phyloP scores from a whole-genome alignment of 2,329 filamentous ascomycete genomes.

The Trichoderma endophyticum region DNA sequence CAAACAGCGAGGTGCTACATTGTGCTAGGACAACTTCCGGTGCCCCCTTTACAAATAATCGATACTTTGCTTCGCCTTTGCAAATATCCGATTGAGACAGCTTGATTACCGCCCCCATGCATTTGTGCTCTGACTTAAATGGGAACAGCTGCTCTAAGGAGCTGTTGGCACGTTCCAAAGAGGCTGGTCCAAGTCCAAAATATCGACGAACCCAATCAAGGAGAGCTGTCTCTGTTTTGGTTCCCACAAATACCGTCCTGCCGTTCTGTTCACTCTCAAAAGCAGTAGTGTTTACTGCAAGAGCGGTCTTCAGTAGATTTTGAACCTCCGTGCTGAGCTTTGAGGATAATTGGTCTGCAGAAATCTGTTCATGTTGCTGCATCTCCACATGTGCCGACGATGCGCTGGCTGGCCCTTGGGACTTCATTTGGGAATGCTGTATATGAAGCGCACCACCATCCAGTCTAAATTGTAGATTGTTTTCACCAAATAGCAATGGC shows the following conservation, averaged over 20 bases:
- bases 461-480: not conserved
- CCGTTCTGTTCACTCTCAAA: slow-evolving; percentile 48
- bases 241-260: slow-evolving; percentile 45
- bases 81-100: slow-evolving; percentile 25
- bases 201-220: slow-evolving; percentile 47
- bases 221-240: slow-evolving; percentile 54
- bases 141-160: slow-evolving; percentile 47
- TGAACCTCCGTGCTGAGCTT: slow-evolving; percentile 28
- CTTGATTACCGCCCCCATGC: slow-evolving; percentile 52
- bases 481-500: slow-evolving; percentile 18
- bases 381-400: not conserved
- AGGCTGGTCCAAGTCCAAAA: slow-evolving; percentile 45
- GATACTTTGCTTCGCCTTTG: slow-evolving; percentile 35
- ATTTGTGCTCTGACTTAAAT: slow-evolving; percentile 52
- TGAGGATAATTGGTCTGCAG: slow-evolving; percentile 1
- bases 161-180: slow-evolving; percentile 43
- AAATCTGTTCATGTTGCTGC: not conserved
- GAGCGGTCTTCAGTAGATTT: slow-evolving; percentile 39
- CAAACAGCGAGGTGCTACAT: slow-evolving; percentile 28
- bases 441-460: not conserved
- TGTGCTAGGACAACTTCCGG: slow-evolving; percentile 50
- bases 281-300: slow-evolving; percentile 55
- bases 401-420: not conserved
- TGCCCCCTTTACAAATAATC: slow-evolving; percentile 53
- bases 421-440: not conserved